These are phyloP conservation scores for Kazachstania taianensis DNA, from an alignment of 805 yeast genomes.

Conservation along the genomic window DNA sequence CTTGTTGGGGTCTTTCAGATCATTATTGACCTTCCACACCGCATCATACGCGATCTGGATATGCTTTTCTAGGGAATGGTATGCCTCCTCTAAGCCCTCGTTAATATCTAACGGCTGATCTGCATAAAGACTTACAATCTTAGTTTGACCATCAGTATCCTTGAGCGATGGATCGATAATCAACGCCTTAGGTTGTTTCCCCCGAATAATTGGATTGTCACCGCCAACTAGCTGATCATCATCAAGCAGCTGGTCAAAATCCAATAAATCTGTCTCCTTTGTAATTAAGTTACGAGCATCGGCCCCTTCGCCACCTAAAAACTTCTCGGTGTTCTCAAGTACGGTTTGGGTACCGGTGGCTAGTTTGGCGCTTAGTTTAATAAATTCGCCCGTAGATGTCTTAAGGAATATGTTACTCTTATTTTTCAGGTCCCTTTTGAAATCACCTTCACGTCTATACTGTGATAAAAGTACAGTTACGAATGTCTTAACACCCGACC, in stretches of 20 bases:
- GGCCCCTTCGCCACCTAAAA: conserved; percentile 65
- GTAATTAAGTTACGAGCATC: conserved; percentile 3
- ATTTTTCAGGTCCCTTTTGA: conserved; percentile 59
- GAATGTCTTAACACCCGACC: conserved; percentile 66
- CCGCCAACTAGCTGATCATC: conserved; percentile 31
- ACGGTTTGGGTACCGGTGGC: conserved; percentile 83
- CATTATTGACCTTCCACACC: conserved; percentile 47
- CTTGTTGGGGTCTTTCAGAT: conserved; percentile 38
- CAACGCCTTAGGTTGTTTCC: conserved; percentile 20
- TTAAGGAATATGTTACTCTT: conserved; percentile 67
- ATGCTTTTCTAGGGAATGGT: conserved; percentile 59
- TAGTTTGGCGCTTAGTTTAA: conserved; percentile 72
- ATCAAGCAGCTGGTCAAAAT: conserved; percentile 21
- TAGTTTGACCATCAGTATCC: conserved; percentile 11
- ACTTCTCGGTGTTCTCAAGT: conserved; percentile 70
- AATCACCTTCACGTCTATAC: conserved; percentile 60
- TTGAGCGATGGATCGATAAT: conserved; percentile 16
- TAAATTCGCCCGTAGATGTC: conserved; percentile 68
- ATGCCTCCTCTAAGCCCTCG: conserved; percentile 71
- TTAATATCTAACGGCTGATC: conserved; percentile 67
- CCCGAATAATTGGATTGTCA: conserved; percentile 26
- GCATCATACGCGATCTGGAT: conserved; percentile 56
- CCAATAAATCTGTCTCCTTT: conserved; percentile 6
- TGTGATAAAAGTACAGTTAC: conserved; percentile 67
- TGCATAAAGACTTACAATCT: conserved; percentile 62